Conservation (phyloP, 805 yeast species). For the Schwanniomyces sp. region DNA sequence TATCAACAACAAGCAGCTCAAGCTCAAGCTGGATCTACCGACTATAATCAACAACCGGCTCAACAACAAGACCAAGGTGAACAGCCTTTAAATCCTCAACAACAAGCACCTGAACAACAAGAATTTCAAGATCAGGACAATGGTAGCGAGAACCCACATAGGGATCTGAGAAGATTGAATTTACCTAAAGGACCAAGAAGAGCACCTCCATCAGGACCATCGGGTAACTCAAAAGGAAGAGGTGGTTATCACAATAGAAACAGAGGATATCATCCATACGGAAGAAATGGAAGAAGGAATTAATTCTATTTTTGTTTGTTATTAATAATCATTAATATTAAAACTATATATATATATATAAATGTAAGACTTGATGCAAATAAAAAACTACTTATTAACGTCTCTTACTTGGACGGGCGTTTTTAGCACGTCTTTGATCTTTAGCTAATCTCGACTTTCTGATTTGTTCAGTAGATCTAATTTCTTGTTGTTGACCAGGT, state of each 20-base stretch:
- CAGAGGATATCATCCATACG: constrained; percentile 47
- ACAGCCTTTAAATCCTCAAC: constrained; percentile 46
- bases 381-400: constrained; percentile 13
- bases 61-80: constrained; percentile 28
- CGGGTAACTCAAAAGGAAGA: constrained; percentile 29
- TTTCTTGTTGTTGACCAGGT: constrained; percentile 52
- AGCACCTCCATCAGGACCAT: constrained; percentile 39
- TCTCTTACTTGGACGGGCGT: constrained; percentile 65
- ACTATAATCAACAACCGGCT: constrained; percentile 17
- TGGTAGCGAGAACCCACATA: constrained; percentile 15
- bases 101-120: constrained; percentile 9
- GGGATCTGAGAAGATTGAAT: constrained; percentile 30
- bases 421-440: constrained; percentile 79
- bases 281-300: constrained; percentile 36
- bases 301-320: not conserved
- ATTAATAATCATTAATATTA: not conserved
- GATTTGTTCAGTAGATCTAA: constrained; percentile 70
- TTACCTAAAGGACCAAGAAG: constrained; percentile 55
- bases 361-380: not conserved
- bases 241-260: constrained; percentile 29
- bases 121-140: constrained; percentile 8
- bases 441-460: constrained; percentile 69
- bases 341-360: constrained; percentile 1
- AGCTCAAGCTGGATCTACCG: constrained; percentile 19
- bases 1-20: constrained; percentile 52